phyloP scores from a whole-genome alignment of 192 early-diverging fungal genomes.

The Cladochytrium replicatum region DNA sequence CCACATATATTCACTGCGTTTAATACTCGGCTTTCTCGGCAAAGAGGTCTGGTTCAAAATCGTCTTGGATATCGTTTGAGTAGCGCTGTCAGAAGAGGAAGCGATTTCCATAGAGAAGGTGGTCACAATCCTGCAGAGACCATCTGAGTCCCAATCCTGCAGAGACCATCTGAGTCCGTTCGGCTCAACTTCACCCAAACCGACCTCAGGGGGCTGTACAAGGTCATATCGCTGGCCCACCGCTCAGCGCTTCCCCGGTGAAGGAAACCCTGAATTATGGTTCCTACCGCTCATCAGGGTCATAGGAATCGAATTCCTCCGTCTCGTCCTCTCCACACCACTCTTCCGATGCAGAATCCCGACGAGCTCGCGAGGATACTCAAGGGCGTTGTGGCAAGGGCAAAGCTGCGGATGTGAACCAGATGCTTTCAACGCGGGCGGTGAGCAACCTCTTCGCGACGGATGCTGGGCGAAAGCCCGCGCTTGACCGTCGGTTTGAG shows the following conservation, averaged over 20 bases:
- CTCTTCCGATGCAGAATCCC: constrained; percentile 1
- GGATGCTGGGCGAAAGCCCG: no score
- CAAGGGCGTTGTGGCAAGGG: not conserved
- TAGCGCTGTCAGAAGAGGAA: constrained; percentile 10
- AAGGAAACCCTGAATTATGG: not conserved
- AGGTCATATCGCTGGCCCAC: constrained; percentile 62
- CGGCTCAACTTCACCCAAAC: constrained; percentile 23
- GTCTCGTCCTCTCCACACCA: constrained; percentile 53
- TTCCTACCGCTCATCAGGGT: not conserved
- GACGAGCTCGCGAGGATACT: not conserved
- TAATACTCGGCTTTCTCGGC: no score
- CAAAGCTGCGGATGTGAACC: constrained; percentile 3
- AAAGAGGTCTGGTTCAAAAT: constrained; percentile 3
- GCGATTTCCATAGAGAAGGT: constrained; percentile 9
- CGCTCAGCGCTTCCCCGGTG: constrained; percentile 61
- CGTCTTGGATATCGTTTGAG: constrained; percentile 4
- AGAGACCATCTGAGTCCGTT: constrained; percentile 4
- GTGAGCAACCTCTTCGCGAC: constrained; percentile 1
- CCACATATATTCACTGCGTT: not conserved
- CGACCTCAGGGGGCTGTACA: constrained; percentile 34
- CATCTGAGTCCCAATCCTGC: constrained; percentile 5
- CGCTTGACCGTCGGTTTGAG: no score
- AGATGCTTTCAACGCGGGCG: constrained; percentile 6
- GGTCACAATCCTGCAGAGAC: constrained; percentile 6
- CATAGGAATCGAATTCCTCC: constrained; percentile 64